Percentiles rank a stretch among this genome's conserved stretches.
phyloP scores from a whole-genome alignment of 768 basidiomycete genomes.

The Auriscalpium microsporum region DNA sequence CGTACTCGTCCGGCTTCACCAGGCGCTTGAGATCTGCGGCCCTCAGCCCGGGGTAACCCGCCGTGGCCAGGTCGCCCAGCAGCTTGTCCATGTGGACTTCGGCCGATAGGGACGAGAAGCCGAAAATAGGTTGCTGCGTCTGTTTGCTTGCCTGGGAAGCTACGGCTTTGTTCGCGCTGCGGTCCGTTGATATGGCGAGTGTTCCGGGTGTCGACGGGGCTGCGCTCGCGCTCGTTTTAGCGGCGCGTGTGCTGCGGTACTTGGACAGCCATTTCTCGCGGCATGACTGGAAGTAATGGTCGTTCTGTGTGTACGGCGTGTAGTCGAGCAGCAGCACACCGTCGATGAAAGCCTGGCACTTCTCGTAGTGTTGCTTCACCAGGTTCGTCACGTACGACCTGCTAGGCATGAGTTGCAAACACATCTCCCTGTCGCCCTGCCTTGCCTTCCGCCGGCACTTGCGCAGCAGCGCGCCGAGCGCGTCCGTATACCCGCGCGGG shows the following conservation, averaged over 20 bases:
- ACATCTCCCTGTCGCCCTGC: slow-evolving; percentile 28
- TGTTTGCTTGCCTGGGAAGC: no score
- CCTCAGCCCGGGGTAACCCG: slow-evolving; percentile 13
- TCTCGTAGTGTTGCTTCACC: neutral
- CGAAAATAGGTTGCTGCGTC: no score
- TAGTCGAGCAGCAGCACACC: neutral
- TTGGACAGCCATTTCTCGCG: neutral
- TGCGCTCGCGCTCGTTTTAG: neutral
- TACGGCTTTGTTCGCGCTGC: no score
- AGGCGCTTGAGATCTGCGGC: slow-evolving; percentile 27
- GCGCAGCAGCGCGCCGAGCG: slow-evolving; percentile 50
- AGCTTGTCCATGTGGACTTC: neutral
- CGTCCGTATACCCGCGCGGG: slow-evolving; percentile 72
- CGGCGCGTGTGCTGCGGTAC: neutral
- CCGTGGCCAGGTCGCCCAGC: neutral
- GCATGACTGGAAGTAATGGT: neutral
- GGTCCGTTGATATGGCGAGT: neutral
- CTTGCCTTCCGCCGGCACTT: slow-evolving; percentile 43
- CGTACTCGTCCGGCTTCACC: slow-evolving; percentile 27
- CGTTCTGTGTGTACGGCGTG: neutral
- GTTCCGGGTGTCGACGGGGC: no score
- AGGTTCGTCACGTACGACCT: neutral
- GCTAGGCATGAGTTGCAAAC: neutral
- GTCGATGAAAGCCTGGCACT: neutral
- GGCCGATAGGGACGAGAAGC: no score